These are phyloP conservation scores for Cytidiella melzeri DNA, from an alignment of 768 basidiomycete genomes.

Conservation along the genomic window DNA sequence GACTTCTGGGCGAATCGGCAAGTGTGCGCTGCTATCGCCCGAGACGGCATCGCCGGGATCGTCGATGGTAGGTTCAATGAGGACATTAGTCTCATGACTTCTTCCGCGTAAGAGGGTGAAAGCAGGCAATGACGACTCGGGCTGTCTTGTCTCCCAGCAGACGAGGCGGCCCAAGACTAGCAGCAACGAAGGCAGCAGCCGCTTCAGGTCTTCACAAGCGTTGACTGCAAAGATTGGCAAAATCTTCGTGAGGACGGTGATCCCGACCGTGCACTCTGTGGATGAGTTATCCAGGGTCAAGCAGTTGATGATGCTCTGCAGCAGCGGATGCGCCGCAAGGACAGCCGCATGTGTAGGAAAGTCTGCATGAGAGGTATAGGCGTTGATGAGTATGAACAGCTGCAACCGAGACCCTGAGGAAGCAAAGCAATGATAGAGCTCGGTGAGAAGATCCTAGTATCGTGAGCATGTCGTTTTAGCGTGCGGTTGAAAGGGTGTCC, in stretches of 20 bases:
- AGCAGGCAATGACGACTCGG: slow-evolving; percentile 21
- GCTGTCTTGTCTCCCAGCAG: slow-evolving; percentile 62
- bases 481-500: slow-evolving; percentile 7
- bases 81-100: slow-evolving; percentile 6
- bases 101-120: slow-evolving; percentile 18
- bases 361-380: slow-evolving; percentile 47
- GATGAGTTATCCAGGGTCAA: slow-evolving; percentile 72
- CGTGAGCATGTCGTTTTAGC: slow-evolving; percentile 10
- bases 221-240: slow-evolving; percentile 71
- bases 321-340: slow-evolving; percentile 56
- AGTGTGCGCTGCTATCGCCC: slow-evolving; percentile 9
- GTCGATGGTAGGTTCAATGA: slow-evolving; percentile 12
- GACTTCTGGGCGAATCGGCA: slow-evolving; percentile 44
- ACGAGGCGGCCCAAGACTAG: slow-evolving; percentile 64
- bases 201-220: slow-evolving; percentile 48
- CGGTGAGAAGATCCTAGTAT: slow-evolving; percentile 60
- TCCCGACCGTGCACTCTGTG: slow-evolving; percentile 56
- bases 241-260: slow-evolving; percentile 61
- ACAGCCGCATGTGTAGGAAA: slow-evolving; percentile 45
- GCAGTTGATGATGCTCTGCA: slow-evolving; percentile 58
- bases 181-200: slow-evolving; percentile 57
- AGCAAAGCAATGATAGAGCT: slow-evolving; percentile 57
- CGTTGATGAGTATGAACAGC: slow-evolving; percentile 59
- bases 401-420: slow-evolving; percentile 61
- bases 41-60: slow-evolving; percentile 4